A percentile compares a stretch with the other conserved stretches of the same genome.
phyloP scores from a whole-genome alignment of 768 basidiomycete species.

The Phallus indusiatus region DNA sequence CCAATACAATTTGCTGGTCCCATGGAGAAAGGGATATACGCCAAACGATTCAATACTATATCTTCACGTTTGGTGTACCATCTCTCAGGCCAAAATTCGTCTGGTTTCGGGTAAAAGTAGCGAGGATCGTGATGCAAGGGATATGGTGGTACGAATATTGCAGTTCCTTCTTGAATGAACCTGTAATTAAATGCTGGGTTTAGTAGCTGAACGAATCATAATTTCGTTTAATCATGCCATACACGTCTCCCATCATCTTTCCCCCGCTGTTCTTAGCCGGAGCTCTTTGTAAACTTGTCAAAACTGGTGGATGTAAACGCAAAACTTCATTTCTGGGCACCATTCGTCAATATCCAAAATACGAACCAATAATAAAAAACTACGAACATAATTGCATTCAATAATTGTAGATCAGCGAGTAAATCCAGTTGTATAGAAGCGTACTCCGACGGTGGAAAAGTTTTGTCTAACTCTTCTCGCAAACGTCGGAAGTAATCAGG shows the following conservation, averaged over 20 bases:
- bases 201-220: neutral
- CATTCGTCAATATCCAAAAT: neutral
- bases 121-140: conserved; percentile 36
- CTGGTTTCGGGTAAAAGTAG: conserved; percentile 36
- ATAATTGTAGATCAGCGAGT: conserved; percentile 25
- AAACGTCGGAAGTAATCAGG: conserved; percentile 34
- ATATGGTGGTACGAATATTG: conserved; percentile 32
- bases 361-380: neutral
- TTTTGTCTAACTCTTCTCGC: conserved; percentile 36
- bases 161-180: conserved; percentile 36
- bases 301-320: conserved; percentile 39
- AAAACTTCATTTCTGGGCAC: conserved; percentile 37
- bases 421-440: conserved; percentile 7
- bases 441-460: conserved; percentile 18
- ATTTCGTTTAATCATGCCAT: conserved; percentile 13
- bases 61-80: conserved; percentile 20
- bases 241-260: conserved; percentile 31
- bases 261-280: conserved; percentile 27
- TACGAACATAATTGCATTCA: conserved; percentile 28
- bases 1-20: conserved; percentile 46
- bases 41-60: conserved; percentile 23
- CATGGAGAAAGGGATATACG: conserved; percentile 36
- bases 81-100: conserved; percentile 33
- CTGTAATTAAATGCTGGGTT: conserved; percentile 20
- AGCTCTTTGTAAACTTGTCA: conserved; percentile 37